Evolutionary conservation across 1,284 basidiomycete genomes (phyloP), one percentile per base, ranked within the genome.

Genomic region (Singerocomus inundabilis): DNA sequence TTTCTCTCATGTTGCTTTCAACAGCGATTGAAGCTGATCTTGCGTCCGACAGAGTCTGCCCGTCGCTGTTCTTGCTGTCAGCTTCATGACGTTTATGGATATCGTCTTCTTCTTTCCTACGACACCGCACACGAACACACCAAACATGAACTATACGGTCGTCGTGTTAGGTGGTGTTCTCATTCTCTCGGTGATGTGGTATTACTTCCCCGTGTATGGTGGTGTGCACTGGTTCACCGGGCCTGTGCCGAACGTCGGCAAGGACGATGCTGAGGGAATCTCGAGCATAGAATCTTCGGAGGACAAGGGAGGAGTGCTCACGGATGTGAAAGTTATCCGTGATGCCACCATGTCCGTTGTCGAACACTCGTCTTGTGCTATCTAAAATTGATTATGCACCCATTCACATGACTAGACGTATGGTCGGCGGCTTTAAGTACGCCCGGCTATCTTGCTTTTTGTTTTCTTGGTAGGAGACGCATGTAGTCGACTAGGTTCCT

Each of bases 161-260:
- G 81, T 82, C 29, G 82, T 87, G 10, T 66, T 81, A 6, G 78
- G 75, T 16, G 82, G 82, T 6, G 75, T 79, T 9, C 64, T 87
- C 44, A 38, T 72, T 2, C 69, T 84, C 21, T 81, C 81, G 5
- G 54, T 85, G 21, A 40, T 75, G 1, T 86, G 80, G 73, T 88
- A 82, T 59, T 85, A 82, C 63, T 73, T 80, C 55, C 86, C 86
- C 2, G 71, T 74, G 32, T 85, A 85, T 44, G 85, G 85, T 4
- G 85, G 85, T 1, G 72, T 77, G 25, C 69, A 84, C 57, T 87
- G 85, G 85, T 88, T 87, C 62, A 77, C 67, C 6, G 84, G 84
- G 1, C 84, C 84, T 0, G 63, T 82, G 4, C 50, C 66, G 3
- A 79, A 72, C 33, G 56, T 80, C 34, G 67, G 8, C 13, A 28